Evolutionary conservation across 225 moss, liverwort and hornwort genomes (phyloP), one percentile per base, ranked within the genome.

Genomic region (Asterella californica): DNA sequence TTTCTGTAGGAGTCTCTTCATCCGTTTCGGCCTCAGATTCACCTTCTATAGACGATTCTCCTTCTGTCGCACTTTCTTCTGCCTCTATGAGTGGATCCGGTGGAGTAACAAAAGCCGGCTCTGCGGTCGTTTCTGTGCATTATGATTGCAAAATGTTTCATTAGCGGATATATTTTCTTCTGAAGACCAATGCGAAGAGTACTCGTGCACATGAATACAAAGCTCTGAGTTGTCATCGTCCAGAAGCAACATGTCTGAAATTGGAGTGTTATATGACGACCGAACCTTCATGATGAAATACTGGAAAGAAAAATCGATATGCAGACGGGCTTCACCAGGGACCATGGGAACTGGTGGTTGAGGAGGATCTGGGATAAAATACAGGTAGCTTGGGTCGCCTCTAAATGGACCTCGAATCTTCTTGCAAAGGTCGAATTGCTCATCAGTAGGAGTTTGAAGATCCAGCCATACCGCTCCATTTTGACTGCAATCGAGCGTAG

Each of bases 381-480:
- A 86, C 19, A 84, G 81, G 45, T 90, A 90, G 79, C 91, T 90
- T 69, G 94, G 94, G 79, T 96, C 96, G 25, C 96, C 96, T 30
- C 88, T 93, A 72, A 96, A 91, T 1, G 91, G 90, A 22, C 92
- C 96, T 81, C 86, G 88, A 82, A 92, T 92, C 54, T 94, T 90
- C 82, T 91, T 91, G 79, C 94, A 96, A 69, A 91, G 85, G 19
- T 55, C 42, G 69, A 87, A 94, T n/a, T 94, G 84, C 30, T 91
- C 87, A 14, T 93, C 91, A 30, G 83, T 91, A 46, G 91, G 96
- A n/a, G 83, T 81, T 85, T 96, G 91, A 82, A 96, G 68, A 80
- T 96, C 94, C 64, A 96, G 77, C 96, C 96, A 96, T 79, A 91
- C 81, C 71, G 90, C 94, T 72, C 96, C 96, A 82, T 96, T 92